Evolutionary conservation across 2,329 filamentous ascomycete genomes (phyloP), one percentile per base, ranked within the genome.

Genomic region (Pseudopithomyces maydicus): DNA sequence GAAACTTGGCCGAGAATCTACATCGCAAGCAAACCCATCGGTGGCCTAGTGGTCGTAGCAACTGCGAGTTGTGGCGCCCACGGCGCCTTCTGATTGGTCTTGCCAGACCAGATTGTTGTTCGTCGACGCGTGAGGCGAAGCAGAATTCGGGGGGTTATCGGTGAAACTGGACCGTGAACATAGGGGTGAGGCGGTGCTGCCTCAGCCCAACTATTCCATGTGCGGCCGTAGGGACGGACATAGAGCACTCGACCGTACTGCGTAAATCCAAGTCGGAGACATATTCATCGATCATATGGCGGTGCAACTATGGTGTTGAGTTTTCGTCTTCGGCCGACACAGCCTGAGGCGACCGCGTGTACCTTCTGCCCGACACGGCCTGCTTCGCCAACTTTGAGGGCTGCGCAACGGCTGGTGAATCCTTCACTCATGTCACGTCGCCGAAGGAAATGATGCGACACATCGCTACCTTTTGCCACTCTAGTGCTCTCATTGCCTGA

Each of bases 211-310:
- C 23, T 26, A 23, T 26, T 11, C 26, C 14, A 20, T 35, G 19
- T 52, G 19, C 49, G 39, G 39, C 49, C 49, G 49, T 43, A 43
- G 2, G 44, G 29, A n/a, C n/a, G 46, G 46, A 38, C 32, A 17
- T 33, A 35, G 11, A 10, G 26, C n/a, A 20, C 4, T 10, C 20
- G 29, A 41, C 20, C n/a, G 22, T 19, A 14, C 3, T 22, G 12
- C 23, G 17, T 14, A 38, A 38, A 36, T 11, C 17, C 11, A 38
- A 19, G 1, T 11, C 19, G 45, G 22, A 29, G 26, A 29, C 8
- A 29, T 29, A 29, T 29, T 29, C 26, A 48, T n/a, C 33, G 32
- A 48, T 19, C 11, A 26, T 2, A 23, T 48, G n/a, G 19, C 12
- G 2, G 33, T 20, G 26, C 11, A 3, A 36, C 35, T 35, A n/a